Conservation (phyloP, 805 yeast species). For the Saccharomyces jurei region DNA sequence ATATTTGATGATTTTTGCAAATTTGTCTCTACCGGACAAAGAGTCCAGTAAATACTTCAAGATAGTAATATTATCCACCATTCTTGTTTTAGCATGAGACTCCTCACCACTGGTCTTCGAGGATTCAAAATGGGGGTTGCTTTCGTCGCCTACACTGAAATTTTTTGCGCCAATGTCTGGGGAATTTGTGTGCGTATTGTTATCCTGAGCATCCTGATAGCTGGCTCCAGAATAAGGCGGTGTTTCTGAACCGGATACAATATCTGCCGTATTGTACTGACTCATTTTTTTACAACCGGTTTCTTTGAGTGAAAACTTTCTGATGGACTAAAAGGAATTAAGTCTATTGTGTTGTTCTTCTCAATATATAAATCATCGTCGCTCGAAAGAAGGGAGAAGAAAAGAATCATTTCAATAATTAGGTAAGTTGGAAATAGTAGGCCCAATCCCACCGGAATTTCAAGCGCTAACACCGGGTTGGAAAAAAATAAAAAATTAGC, state of each 20-base stretch:
- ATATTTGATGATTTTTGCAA: constrained; percentile 59
- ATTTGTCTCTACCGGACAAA: constrained; percentile 62
- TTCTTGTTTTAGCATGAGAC: neutral
- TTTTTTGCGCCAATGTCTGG: neutral
- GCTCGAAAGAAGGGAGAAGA: neutral
- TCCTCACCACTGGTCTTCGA: neutral
- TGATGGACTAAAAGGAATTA: neutral
- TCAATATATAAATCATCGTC: neutral
- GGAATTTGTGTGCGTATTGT: neutral
- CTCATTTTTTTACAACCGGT: neutral
- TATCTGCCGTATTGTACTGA: neutral
- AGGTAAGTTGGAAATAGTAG: neutral
- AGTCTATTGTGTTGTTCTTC: neutral
- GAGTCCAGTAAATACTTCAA: constrained; percentile 46
- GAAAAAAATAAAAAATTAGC: constrained; percentile 40
- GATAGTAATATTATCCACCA: constrained; percentile 33
- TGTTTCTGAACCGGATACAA: neutral
- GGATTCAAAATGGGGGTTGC: neutral
- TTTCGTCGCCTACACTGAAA: neutral
- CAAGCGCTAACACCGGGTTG: neutral
- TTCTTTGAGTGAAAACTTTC: neutral
- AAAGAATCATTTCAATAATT: neutral
- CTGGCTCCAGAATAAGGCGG: neutral
- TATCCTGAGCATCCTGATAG: neutral
- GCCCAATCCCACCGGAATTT: neutral